Base-by-base conservation (phyloP, 495 filamentous ascomycete species). In the Pyronema domesticum region DNA sequence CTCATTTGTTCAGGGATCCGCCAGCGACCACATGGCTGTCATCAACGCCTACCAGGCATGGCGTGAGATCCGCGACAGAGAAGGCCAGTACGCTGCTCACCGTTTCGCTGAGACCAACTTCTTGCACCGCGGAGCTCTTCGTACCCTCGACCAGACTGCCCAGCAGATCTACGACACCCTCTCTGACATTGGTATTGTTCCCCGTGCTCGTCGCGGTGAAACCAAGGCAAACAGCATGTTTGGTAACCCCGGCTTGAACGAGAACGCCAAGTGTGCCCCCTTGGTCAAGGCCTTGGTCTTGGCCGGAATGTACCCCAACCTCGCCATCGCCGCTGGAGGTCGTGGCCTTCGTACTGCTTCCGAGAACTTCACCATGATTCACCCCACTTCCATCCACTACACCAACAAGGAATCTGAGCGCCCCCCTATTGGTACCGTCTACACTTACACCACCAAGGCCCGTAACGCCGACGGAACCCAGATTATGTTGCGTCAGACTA, bases 11-110 rank as follows among this genome's bases (percentile, higher is more conserved):
- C 56, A 67, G 17, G 67, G 66, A 7, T 66, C 67, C 5, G 59
- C 60, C 6, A 77, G 74, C 57, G 78, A 80, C 46, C 76, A 80
- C 51, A 70, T 80, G 37, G 70, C 69, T 46, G 56, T 70, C 8
- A 57, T 80, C 43, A 76, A 77, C 46, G 75, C 74, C 7, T 73
- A 75, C 57, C 66, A 67, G 39, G 67, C 71, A 54, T 61, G 74
- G 39, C 70, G 75, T 30, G 56, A 50, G 37, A 59, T 65, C 14
- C 63, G 62, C 35, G 59, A 67, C 15, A 60, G 58, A 40, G 30
- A 63, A 4, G 69, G 70, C 4, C 50, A 58, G 23, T 45, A 53
- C 5, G 56, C 52, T 7, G 67, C 70, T 46, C 54, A 46, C 15
- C 30, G 64, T 5, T 74, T 69, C 40, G 69, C 62, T 3, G 50